Base-by-base conservation (phyloP, 495 filamentous ascomycete genomes). In the Penicillium pulvis region DNA sequence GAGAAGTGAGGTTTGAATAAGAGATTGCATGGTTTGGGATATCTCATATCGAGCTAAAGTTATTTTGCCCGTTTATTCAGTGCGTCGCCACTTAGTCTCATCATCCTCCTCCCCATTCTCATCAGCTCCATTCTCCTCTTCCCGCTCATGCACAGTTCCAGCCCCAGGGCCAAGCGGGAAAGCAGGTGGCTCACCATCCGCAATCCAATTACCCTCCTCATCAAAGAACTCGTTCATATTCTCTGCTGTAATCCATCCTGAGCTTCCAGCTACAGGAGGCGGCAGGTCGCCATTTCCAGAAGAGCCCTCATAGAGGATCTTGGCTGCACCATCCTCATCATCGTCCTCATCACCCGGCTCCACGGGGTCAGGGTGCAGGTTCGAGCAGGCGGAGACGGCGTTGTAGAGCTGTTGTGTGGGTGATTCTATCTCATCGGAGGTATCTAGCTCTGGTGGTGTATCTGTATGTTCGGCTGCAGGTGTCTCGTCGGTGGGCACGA, bases 211-310 rank as follows among this genome's bases (percentile, higher is more conserved):
- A 43, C 85, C 87, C 51, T 85, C 77, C 68, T 83, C 85, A 63
- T 87, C 85, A 67, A 87, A 81, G 61, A 80, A 96, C 65, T 97
- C 85, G 51, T 87, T 81, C 69, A 96, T 90, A 72, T 98, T 98
- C 53, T 97, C 94, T 14, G 92, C 89, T 17, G 94, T 98, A 61
- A 98, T 97, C 94, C 94, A 98, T 3, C 92, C 92, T 0, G 85
- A 86, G 66, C 91, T 93, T 11, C 93, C 92, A 1, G 90, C 90
- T 70, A 94, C 81, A 4, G 90, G 86, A 12, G 89, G 87, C 42
- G 90, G 90, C 33, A 93, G 63, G 39, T 82, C 84, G 6, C 85
- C 83, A 59, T 79, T 74, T 35, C 56, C 57, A 24, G 66, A 67
- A 23, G 20, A 23, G 20, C 20, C 20, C 20, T 23, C 14, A 53